Evolutionary conservation across 1,139 yeast genomes (phyloP).

Genomic region (Spencermartinsiella ligniputridi): DNA sequence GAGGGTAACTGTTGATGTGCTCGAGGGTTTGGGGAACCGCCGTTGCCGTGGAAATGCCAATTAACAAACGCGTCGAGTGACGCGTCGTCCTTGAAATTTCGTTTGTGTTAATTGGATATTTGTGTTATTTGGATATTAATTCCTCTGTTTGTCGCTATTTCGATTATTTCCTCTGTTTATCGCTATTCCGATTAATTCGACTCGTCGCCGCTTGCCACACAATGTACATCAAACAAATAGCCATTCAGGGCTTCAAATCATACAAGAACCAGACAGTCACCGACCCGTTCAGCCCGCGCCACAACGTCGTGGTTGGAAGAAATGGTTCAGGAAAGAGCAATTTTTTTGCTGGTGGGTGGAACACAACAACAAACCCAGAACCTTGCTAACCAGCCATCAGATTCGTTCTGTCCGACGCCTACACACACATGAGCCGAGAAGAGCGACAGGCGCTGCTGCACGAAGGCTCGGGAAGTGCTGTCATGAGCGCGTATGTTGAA

Average conservation of each 20-base stretch:
- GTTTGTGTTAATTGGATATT: too few species aligned
- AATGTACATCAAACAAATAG: slow-evolving; percentile 38
- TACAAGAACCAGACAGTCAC: slow-evolving; percentile 80
- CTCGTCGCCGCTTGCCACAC: too few species aligned
- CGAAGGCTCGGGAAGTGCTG: slow-evolving; percentile 71
- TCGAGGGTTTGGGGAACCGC: too few species aligned
- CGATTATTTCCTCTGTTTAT: too few species aligned
- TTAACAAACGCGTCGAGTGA: too few species aligned
- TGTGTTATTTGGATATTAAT: too few species aligned
- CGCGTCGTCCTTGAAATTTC: too few species aligned
- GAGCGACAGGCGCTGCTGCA: slow-evolving; percentile 86
- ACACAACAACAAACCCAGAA: slow-evolving; percentile 5
- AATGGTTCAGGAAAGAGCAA: slow-evolving; percentile 97
- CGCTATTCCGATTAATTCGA: too few species aligned
- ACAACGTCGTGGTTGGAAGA: slow-evolving; percentile 87
- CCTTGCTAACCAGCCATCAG: slow-evolving; percentile 60
- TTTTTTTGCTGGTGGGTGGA: slow-evolving; percentile 58
- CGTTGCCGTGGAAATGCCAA: too few species aligned
- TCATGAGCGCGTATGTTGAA: slow-evolving; percentile 91
- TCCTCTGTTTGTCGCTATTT: too few species aligned
- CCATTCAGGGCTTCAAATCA: slow-evolving; percentile 92
- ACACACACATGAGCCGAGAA: slow-evolving; percentile 80
- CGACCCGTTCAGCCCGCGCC: slow-evolving; percentile 71
- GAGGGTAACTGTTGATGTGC: neutral
- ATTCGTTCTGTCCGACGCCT: slow-evolving; percentile 88